Conservation (phyloP, 2,329 filamentous ascomycete species). For the Grosmannia clavigera region DNA sequence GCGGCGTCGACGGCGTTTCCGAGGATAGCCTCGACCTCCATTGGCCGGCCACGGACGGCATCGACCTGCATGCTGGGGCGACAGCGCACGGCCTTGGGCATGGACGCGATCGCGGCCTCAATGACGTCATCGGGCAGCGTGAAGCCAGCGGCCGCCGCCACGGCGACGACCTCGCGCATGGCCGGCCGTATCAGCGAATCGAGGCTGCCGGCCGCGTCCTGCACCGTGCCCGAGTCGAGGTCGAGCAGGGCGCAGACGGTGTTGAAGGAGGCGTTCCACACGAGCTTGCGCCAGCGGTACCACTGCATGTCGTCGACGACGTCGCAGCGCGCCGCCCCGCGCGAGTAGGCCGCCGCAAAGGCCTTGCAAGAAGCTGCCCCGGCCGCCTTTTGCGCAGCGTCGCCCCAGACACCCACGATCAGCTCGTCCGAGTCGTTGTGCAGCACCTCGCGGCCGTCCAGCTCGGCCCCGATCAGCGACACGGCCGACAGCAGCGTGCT, state of each 20-base stretch:
- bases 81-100: conserved; percentile 11
- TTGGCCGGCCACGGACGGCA: conserved; percentile 12
- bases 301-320: background rate
- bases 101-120: conserved; percentile 13
- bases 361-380: no score
- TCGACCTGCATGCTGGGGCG: conserved; percentile 20
- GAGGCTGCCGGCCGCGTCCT: background rate
- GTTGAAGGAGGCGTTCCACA: conserved; percentile 4
- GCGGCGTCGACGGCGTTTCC: conserved; percentile 18
- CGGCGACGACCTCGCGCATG: conserved; percentile 19
- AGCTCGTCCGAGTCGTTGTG: conserved; percentile 2
- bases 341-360: background rate
- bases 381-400: background rate
- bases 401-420: background rate
- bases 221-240: background rate
- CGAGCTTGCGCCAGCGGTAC: conserved; percentile 5
- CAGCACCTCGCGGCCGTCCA: conserved; percentile 1
- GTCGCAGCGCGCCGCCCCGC: background rate
- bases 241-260: conserved; percentile 1
- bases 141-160: conserved; percentile 20
- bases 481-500: conserved; percentile 2
- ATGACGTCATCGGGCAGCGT: conserved; percentile 9
- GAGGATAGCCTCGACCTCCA: conserved; percentile 22
- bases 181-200: conserved; percentile 12
- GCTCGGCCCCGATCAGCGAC: conserved; percentile 1